A percentile compares a stretch with the other conserved stretches of the same genome.
phyloP scores from a whole-genome alignment of 768 basidiomycete genomes.

The Phlebiopsis flavidoalba region DNA sequence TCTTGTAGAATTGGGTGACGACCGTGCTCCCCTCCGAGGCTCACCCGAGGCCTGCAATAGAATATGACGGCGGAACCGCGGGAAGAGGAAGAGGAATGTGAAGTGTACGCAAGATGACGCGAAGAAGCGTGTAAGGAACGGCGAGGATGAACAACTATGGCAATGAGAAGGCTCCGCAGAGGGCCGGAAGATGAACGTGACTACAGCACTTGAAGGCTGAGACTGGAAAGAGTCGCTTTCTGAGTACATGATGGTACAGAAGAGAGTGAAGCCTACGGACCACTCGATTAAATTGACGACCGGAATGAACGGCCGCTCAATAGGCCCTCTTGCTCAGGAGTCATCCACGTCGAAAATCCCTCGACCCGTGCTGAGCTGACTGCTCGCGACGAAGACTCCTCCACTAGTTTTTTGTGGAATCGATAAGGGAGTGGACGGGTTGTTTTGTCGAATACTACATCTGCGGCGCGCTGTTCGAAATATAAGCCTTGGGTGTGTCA shows the following conservation, averaged over 20 bases:
- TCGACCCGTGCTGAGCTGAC: slow-evolving; percentile 25
- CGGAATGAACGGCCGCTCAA: slow-evolving; percentile 12
- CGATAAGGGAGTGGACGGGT: slow-evolving; percentile 14
- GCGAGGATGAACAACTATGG: slow-evolving; percentile 53
- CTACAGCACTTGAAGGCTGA: slow-evolving; percentile 10
- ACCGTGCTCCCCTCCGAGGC: slow-evolving; percentile 33
- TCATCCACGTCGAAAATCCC: slow-evolving; percentile 51
- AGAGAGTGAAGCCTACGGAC: slow-evolving; percentile 1
- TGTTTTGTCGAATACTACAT: slow-evolving; percentile 49
- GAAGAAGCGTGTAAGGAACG: slow-evolving; percentile 57
- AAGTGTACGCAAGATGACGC: slow-evolving; percentile 61
- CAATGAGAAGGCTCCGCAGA: slow-evolving; percentile 37
- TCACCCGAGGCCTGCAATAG: slow-evolving; percentile 6
- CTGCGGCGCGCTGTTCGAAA: slow-evolving; percentile 45
- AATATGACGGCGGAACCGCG: slow-evolving; percentile 40
- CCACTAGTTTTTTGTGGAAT: slow-evolving; percentile 6
- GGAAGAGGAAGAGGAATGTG: slow-evolving; percentile 57
- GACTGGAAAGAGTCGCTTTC: not conserved
- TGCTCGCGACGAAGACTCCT: slow-evolving; percentile 15
- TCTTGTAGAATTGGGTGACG: slow-evolving; percentile 23
- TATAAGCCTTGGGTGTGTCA: not conserved
- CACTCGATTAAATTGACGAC: slow-evolving; percentile 20
- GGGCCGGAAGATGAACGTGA: slow-evolving; percentile 19
- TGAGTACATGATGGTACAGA: not conserved
- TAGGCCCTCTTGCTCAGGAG: slow-evolving; percentile 32